Evolutionary conservation across 139 green algal genomes (phyloP), one percentile per base, ranked within the genome.

Genomic region (Auxenochlorella protothecoides): DNA sequence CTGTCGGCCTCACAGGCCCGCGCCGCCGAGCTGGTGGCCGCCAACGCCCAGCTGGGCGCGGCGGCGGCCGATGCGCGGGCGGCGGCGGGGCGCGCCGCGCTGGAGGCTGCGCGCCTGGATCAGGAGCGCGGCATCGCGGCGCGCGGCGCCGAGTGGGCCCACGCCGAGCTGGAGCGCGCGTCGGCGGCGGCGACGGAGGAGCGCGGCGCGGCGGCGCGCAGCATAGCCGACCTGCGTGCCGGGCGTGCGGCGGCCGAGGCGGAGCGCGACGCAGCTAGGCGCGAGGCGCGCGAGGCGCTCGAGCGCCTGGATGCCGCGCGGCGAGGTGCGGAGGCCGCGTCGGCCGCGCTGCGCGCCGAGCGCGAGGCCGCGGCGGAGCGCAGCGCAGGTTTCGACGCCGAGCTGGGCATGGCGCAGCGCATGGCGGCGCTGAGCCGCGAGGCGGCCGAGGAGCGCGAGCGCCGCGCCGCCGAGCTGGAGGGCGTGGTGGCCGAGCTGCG

Each of bases 401-500:
- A 88, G 74, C 56, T 85, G 59, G 79, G 51, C 16, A 82, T 81
- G 13, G 76, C 75, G 9, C 77, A 82, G 57, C 73, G 77, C 57
- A 85, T 88, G 79, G 70, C 70, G 2, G 56, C 74, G 56, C 75
- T 88, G 63, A 78, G 84, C 68, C 72, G 78, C 3, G 73, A 85
- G 68, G 74, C 62, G 14, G 73, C 71, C 27, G 83, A 84, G 64
- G 76, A 88, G 61, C 69, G 73, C 4, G 67, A 66, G 3, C 65
- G 66, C 56, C 71, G 74, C 61, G 63, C 57, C 55, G 69, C 65
- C n/a, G 81, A 88, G 72, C 76, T 88, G 68, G 83, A 88, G 74
- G 82, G 81, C 55, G 74, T 87, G 51, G 71, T 88, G 11, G 62
- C 70, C 44, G 78, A 85, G 76, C 68, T 88, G 5, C 72, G 80